Conservation (phyloP, 192 early-diverging fungal species). For the Umbelopsis vinacea region DNA sequence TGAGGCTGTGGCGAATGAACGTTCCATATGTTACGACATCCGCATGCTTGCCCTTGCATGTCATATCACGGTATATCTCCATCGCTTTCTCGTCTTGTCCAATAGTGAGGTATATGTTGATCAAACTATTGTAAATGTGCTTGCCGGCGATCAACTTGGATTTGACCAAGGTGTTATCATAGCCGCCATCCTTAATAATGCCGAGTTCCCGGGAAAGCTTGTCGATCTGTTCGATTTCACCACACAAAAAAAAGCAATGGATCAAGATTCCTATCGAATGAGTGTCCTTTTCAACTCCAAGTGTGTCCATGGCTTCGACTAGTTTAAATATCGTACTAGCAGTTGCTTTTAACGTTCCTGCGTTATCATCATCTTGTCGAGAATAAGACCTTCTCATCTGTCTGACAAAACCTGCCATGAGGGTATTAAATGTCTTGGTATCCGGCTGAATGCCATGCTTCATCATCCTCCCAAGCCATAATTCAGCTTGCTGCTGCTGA, state of each 20-base stretch:
- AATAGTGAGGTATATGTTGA: conserved; percentile 8
- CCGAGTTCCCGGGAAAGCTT: neutral
- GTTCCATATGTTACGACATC: conserved; percentile 6
- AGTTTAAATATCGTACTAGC: conserved; percentile 1
- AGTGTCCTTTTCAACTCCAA: conserved; percentile 11
- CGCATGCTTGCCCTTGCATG: neutral
- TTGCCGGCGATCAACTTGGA: neutral
- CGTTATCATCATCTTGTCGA: neutral
- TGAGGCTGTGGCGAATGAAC: neutral
- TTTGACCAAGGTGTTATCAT: neutral
- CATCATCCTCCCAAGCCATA: conserved; percentile 35
- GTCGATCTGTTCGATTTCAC: neutral
- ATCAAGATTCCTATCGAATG: neutral
- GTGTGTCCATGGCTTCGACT: neutral
- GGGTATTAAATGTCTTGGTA: conserved; percentile 42
- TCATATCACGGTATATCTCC: conserved; percentile 10
- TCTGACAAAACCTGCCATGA: conserved; percentile 39
- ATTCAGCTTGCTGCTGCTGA: conserved; percentile 7
- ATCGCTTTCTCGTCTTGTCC: conserved; percentile 13
- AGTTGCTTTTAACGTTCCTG: conserved; percentile 8
- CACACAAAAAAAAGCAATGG: neutral
- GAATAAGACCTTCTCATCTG: neutral
- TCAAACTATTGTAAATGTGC: conserved; percentile 12
- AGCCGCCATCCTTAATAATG: neutral
- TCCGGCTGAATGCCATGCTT: conserved; percentile 37